Evolutionary conservation across 1,284 basidiomycete genomes (phyloP), one percentile per base, ranked within the genome.

Genomic region (Moesziomyces antarcticus): DNA sequence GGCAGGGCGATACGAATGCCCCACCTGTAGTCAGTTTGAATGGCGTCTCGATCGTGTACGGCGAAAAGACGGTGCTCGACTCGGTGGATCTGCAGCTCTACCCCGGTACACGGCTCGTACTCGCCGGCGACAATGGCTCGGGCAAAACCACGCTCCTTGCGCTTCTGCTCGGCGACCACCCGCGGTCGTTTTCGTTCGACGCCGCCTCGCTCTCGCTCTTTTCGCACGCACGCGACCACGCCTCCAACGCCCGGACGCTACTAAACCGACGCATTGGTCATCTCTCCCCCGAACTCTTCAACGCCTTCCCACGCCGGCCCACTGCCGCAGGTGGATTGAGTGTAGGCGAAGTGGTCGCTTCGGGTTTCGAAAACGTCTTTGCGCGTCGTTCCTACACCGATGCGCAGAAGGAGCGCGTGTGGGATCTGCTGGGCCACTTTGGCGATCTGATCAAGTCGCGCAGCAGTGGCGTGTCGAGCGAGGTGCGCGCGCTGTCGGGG

Each of bases 101-200:
- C 7, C 81, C 78, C 0, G 69, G 65, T 13, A 49, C 59, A 3
- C 57, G 77, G 3, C 58, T 75, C 45, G 58, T 81, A 1, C 65
- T 82, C 6, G 71, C 66, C 35, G 93, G 82, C 18, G 79, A 79
- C 45, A 84, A 83, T 50, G 82, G 82, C 5, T 93, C 93, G 0
- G 96, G 96, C 2, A 99, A 99, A 86, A 96, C 95, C 0, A 98
- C 96, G 0, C 89, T 98, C 1, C 87, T 97, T n/a, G 91, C 95
- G 5, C 85, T 98, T 35, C 86, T 99, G 41, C 93, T 94, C 0
- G 96, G 96, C 24, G 93, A 96, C 79, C 96, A 98, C 84, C 95
- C 96, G 0, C 93, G 93, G 70, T 96, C 94, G 0, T 98, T 91
- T 85, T 84, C 86, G 85, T 86, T 90, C 53, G 84, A 85, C 0